A percentile compares a stretch with the other conserved stretches of the same genome.
These are phyloP conservation scores for Trebouxia sp. DNA, from an alignment of 139 green algal genomes.

Conservation along the genomic window DNA sequence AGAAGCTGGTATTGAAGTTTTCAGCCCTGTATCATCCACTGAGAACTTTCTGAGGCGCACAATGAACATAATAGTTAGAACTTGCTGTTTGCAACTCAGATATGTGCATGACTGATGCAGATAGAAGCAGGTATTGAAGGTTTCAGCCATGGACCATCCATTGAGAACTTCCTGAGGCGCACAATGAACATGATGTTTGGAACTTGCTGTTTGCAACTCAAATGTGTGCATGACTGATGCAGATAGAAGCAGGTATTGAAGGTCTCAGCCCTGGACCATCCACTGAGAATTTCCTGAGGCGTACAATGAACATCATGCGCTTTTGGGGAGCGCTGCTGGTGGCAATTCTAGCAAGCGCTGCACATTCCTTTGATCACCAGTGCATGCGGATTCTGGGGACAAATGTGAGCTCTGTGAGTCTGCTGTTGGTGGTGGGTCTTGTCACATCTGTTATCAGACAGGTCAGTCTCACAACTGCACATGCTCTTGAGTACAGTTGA, in stretches of 20 bases:
- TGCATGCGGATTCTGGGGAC: neutral
- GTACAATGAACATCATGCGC: neutral
- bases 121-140: too few relatives aligned
- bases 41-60: too few relatives aligned
- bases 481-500: too few relatives aligned
- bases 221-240: too few relatives aligned
- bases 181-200: too few relatives aligned
- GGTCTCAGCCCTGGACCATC: neutral
- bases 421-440: neutral
- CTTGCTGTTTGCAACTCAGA: too few relatives aligned
- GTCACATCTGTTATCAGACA: conserved; percentile 6
- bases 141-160: too few relatives aligned
- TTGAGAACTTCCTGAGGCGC: too few relatives aligned
- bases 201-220: neutral
- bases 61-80: too few relatives aligned
- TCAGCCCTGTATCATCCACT: too few relatives aligned
- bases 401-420: neutral
- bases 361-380: neutral
- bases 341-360: neutral
- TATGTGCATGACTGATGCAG: too few relatives aligned
- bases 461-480: neutral
- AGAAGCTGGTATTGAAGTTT: too few relatives aligned
- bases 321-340: neutral
- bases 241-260: neutral
- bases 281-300: neutral